Evolutionary conservation across 2,329 filamentous ascomycete species (phyloP), one percentile per base, ranked within the genome.

Genomic region (Nothophoma quercina): DNA sequence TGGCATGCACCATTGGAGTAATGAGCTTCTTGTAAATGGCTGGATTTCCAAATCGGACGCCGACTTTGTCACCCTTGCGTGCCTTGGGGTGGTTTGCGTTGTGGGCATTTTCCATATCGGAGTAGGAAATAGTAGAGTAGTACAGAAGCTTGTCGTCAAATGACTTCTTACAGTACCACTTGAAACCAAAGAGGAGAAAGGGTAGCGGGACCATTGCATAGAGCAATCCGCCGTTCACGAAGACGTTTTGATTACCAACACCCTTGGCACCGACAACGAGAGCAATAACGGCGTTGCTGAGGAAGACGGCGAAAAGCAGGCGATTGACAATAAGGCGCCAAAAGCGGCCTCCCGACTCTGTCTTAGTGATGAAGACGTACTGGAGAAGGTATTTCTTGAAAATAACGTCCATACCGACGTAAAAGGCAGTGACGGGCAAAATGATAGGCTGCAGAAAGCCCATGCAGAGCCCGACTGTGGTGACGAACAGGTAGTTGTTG

Each of bases 401-500:
- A 73, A 89, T 90, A 7, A 87, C 87, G 71, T 98, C 95, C 51
- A 98, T 81, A 45, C 80, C 78, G 70, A 98, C 96, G 79, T 97
- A 98, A 26, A 97, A 78, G 2, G 92, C 92, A 0, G 90, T 92
- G 30, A 96, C 88, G 0, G 90, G 88, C 6, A 99, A 82, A 3
- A 96, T 88, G 26, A 98, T 82, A 0, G 95, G 95, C 73, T 97
- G 93, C 36, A 98, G 82, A 2, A 87, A 86, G 1, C 88, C 87
- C 69, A 93, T 97, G 64, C 87, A 91, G 10, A 98, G 81, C 0
- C 91, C 89, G 19, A 97, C 89, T 0, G 93, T 96, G 18, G 88
- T 81, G 75, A 98, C 97, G 77, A 90, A 98, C 23, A 98, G 81
- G 73, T 96, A 97, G 73, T 96, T 97, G 76, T 97, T 98, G 83